Evolutionary conservation across 2,329 filamentous ascomycete species (phyloP), one percentile per base, ranked within the genome.

Genomic region (Aureobasidium melanogenum): DNA sequence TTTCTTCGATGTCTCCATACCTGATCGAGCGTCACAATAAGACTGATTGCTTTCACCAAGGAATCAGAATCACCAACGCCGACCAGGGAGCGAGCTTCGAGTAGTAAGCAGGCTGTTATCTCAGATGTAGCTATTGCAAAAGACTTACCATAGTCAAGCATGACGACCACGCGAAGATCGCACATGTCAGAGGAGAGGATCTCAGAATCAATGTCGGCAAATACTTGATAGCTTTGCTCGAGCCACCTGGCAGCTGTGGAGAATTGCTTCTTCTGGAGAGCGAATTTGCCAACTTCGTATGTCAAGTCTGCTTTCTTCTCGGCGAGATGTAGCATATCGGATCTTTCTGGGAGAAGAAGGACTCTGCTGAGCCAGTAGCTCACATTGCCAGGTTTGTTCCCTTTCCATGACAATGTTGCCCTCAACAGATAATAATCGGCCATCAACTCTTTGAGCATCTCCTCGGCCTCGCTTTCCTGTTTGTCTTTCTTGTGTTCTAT

Each of bases 341-440:
- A 70, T 0, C 69, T 59, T 57, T 67, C 24, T 67, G 68, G 39
- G 67, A 71, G 10, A 74, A 71, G n/a, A 63, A 74, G 67, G 50
- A 84, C 73, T 67, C 88, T 88, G 38, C 73, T 73, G 71, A 87
- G 92, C 79, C 94, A 84, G 71, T 90, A 84, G 60, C 96, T 89
- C 30, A 89, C 89, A 51, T 91, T 82, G 62, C 93, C 88, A 15
- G 88, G 77, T 43, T 87, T 83, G 43, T 83, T 79, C 69, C 91
- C 86, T 67, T 85, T 84, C 85, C 87, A 96, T 74, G 91, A 90
- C 72, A 94, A 71, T 34, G 81, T 79, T 39, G 84, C 84, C 34
- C 88, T 81, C 63, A 91, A 72, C 5, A 85, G 80, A 43, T 85
- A 80, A 66, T 89, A 91, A 65, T 90, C 84, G 0, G 78, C 77